These are phyloP conservation scores for Pterocarpus macrocarpus DNA, from an alignment of 306 rosid species.

Conservation along the genomic window DNA sequence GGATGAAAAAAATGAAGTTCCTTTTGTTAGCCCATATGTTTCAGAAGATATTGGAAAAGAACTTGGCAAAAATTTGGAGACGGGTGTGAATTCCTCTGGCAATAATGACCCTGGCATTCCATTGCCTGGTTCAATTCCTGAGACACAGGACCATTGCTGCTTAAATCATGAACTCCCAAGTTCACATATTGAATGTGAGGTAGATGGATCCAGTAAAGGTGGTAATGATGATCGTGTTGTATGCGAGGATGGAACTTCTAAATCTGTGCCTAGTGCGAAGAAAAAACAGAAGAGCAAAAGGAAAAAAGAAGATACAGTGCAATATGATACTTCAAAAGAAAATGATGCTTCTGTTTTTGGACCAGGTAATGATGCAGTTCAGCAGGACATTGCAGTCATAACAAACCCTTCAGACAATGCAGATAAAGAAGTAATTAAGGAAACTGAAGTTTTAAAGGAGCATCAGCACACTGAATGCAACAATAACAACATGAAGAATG, in stretches of 20 bases:
- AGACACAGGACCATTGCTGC: too few species aligned
- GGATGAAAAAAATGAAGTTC: slow-evolving; percentile 34
- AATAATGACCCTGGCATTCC: too few species aligned
- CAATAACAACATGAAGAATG: slow-evolving; percentile 36
- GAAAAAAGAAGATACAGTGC: slow-evolving; percentile 31
- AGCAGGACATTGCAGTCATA: slow-evolving; percentile 39
- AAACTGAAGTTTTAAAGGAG: slow-evolving; percentile 53
- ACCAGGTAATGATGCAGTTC: slow-evolving; percentile 41
- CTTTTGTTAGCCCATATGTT: slow-evolving; percentile 1
- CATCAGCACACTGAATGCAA: slow-evolving; percentile 27
- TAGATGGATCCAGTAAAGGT: neutral
- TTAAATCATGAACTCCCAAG: too few species aligned
- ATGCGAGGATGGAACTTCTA: slow-evolving; percentile 33
- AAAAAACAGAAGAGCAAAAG: slow-evolving; percentile 36
- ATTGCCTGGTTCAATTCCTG: too few species aligned
- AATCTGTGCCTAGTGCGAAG: slow-evolving; percentile 39
- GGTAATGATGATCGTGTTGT: slow-evolving; percentile 21
- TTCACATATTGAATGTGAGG: too few species aligned
- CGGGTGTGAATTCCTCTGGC: too few species aligned
- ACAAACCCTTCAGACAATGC: slow-evolving; percentile 43
- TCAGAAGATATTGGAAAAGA: slow-evolving; percentile 22
- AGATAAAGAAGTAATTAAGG: slow-evolving; percentile 46
- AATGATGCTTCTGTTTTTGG: slow-evolving; percentile 39
- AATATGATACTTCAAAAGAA: slow-evolving; percentile 31
- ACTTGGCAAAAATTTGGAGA: neutral